Base-by-base conservation (phyloP, 805 yeast genomes). In the Millerozyma miso region DNA sequence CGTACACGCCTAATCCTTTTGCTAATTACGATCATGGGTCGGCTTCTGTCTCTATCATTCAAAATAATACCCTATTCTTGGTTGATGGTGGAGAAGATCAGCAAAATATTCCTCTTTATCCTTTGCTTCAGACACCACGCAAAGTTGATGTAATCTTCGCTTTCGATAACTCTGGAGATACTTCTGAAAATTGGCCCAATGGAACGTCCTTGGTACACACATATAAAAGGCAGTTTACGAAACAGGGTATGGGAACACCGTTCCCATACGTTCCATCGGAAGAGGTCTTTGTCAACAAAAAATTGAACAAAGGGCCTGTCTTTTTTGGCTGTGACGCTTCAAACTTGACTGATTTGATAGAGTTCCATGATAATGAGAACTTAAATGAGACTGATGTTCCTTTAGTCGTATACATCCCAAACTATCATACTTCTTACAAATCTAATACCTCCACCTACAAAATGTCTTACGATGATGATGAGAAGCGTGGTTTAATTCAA, bases 201-300 rank as follows among this genome's bases (percentile, higher is more conserved):
- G 72, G 74, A n/a, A 53, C 70, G 1, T 63, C 74, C 1, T 46
- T 68, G 38, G 56, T 66, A 20, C 58, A 55, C 18, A 62, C 73
- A 0, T 69, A 58, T 44, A 44, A 59, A 38, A 51, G 72, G 42
- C 72, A 62, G 47, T 67, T 66, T 47, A 50, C 53, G 3, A 42
- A 46, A 3, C 74, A 75, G 50, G 83, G 83, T 14, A 70, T 74
- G 46, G 77, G 79, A 35, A 76, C 87, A 18, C 74, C 83, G 1
- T 83, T 85, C 72, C 95, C 96, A 7, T 77, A 81, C 52, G 90
- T 88, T 40, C 96, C 96, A 16, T 86, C 79, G 54, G 67, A 62
- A 15, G 65, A 75, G 38, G 73, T 88, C 1, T 85, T 87, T 59
- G 56, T 80, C n/a, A 72, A 74, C 42, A 54, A 66, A 49, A 79